phyloP scores from a whole-genome alignment of 1,139 yeast genomes.

The Kluyveromyces sp. region DNA sequence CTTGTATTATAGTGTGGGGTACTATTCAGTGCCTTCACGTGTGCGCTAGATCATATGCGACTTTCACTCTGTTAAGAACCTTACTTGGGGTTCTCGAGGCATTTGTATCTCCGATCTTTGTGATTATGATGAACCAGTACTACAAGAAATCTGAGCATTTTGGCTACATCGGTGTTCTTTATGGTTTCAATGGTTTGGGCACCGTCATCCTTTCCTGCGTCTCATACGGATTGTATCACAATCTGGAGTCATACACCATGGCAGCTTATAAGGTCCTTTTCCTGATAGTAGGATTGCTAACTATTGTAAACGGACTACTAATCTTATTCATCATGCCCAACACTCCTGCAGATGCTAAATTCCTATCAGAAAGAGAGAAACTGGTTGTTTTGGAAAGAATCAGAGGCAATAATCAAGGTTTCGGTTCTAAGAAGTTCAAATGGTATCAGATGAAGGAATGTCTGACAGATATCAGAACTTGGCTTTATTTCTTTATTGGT shows the following conservation, averaged over 20 bases:
- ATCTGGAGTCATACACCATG: slow-evolving; percentile 30
- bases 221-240: slow-evolving; percentile 39
- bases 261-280: slow-evolving; percentile 43
- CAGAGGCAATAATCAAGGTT: slow-evolving; percentile 41
- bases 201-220: slow-evolving; percentile 35
- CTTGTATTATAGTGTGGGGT: slow-evolving; percentile 43
- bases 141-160: slow-evolving; percentile 43
- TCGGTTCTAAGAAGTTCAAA: slow-evolving; percentile 47
- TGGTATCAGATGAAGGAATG: slow-evolving; percentile 44
- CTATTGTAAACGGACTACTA: slow-evolving; percentile 40
- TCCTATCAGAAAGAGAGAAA: slow-evolving; percentile 43
- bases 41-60: slow-evolving; percentile 29
- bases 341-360: slow-evolving; percentile 41
- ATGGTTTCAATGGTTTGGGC: slow-evolving; percentile 44
- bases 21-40: slow-evolving; percentile 39
- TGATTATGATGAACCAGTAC: slow-evolving; percentile 46
- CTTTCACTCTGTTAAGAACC: slow-evolving; percentile 37
- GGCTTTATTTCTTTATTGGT: slow-evolving; percentile 38
- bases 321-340: slow-evolving; percentile 42
- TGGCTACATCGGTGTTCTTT: slow-evolving; percentile 41
- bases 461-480: slow-evolving; percentile 39
- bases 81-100: slow-evolving; percentile 41
- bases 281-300: slow-evolving; percentile 41
- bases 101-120: slow-evolving; percentile 38
- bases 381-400: slow-evolving; percentile 43